Evolutionary conservation across 2,329 filamentous ascomycete genomes (phyloP).

Genomic region (Neurospora sp.): DNA sequence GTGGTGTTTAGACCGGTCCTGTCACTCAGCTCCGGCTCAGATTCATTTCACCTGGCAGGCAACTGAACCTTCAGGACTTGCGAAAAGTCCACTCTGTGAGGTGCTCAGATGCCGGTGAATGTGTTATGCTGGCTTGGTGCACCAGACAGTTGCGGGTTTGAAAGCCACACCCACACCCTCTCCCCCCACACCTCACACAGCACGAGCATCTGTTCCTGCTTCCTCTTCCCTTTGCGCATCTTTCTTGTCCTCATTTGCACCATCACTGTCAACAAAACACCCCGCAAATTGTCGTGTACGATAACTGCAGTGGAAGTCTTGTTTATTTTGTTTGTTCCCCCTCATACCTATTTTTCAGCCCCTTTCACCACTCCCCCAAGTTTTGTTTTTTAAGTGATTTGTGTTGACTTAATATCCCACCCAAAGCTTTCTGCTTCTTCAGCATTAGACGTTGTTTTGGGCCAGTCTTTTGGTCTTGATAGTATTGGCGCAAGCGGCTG

Average conservation of each 20-base stretch:
- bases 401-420: not conserved
- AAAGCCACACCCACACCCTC: not conserved
- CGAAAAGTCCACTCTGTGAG: not conserved
- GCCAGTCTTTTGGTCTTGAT: slow-evolving; percentile 56
- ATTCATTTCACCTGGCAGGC: not conserved
- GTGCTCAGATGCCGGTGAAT: not conserved
- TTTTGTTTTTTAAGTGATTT: not conserved
- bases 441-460: slow-evolving; percentile 68
- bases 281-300: not conserved
- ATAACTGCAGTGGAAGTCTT: not conserved
- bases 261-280: not conserved
- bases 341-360: not conserved
- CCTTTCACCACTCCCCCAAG: not conserved
- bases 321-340: not conserved
- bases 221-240: not conserved
- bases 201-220: not conserved
- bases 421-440: slow-evolving; percentile 66
- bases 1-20: not conserved
- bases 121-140: not conserved
- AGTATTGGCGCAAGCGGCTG: slow-evolving; percentile 39
- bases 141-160: not conserved
- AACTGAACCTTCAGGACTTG: not conserved
- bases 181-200: not conserved
- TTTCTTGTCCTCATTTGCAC: not conserved
- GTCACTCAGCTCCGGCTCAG: not conserved